phyloP scores from a whole-genome alignment of 495 filamentous ascomycete genomes.

The Daldinia loculata region DNA sequence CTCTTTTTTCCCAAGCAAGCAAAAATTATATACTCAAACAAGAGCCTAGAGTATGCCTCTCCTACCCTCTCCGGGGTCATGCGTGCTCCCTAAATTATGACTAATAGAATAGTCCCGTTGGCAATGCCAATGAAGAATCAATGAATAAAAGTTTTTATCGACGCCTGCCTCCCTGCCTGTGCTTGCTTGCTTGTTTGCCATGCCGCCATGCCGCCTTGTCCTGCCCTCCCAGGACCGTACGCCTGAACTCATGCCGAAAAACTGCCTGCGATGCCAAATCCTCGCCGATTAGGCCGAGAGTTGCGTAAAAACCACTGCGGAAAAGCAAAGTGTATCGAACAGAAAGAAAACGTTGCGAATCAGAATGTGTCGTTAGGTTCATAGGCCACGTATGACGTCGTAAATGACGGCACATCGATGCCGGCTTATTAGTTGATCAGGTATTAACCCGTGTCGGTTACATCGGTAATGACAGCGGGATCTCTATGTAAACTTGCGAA shows the following conservation, averaged over 20 bases:
- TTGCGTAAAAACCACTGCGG: conserved; percentile 38
- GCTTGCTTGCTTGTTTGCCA: conserved; percentile 15
- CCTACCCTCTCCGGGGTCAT: not conserved
- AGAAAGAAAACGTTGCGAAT: conserved; percentile 20
- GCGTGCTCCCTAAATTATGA: conserved; percentile 29
- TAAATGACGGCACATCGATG: conserved; percentile 26
- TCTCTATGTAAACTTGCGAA: not conserved
- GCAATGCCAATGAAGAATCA: conserved; percentile 31
- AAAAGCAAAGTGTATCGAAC: conserved; percentile 23
- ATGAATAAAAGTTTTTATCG: conserved; percentile 9
- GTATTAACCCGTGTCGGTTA: conserved; percentile 12
- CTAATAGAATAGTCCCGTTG: conserved; percentile 19
- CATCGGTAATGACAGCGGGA: conserved; percentile 6
- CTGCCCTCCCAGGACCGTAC: conserved; percentile 31
- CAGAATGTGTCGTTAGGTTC: conserved; percentile 26
- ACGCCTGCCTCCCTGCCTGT: conserved; percentile 28
- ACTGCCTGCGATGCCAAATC: conserved; percentile 24
- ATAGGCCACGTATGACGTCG: conserved; percentile 29
- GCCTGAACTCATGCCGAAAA: conserved; percentile 39
- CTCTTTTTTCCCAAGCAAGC: conserved; percentile 2
- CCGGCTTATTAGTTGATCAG: conserved; percentile 25
- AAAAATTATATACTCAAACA: conserved; percentile 43
- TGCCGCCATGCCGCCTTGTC: conserved; percentile 25
- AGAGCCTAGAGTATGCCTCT: conserved; percentile 12
- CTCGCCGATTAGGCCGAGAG: conserved; percentile 22